Evolutionary conservation across 1,284 basidiomycete species (phyloP).

Genomic region (Neolentinus lepideus): DNA sequence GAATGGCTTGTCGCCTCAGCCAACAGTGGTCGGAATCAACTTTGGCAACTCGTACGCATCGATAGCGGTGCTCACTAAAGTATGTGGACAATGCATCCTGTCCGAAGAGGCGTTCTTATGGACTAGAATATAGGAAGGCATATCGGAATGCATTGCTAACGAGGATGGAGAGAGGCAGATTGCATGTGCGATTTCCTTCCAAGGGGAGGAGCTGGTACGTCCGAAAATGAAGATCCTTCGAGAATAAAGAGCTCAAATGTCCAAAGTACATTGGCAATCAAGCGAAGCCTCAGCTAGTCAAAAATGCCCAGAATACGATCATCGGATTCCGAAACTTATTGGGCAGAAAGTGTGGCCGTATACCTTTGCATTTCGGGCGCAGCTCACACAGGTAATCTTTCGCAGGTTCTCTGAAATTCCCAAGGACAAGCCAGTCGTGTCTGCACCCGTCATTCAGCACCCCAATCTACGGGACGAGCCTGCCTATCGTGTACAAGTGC

Average conservation of each 20-base stretch:
- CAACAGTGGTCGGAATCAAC: conserved; percentile 87
- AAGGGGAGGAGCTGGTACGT: conserved; percentile 83
- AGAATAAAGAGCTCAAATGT: neutral
- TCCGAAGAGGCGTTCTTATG: conserved; percentile 2
- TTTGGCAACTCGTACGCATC: conserved; percentile 95
- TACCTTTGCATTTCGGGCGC: neutral
- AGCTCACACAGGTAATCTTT: neutral
- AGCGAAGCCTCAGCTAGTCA: conserved; percentile 91
- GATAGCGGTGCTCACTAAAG: conserved; percentile 95
- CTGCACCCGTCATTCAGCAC: conserved; percentile 70
- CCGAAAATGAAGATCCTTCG: neutral
- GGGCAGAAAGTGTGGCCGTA: conserved; percentile 70
- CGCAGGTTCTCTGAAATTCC: conserved; percentile 69
- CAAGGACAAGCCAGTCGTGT: conserved; percentile 42
- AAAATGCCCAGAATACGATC: conserved; percentile 94
- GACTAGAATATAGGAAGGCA: conserved; percentile 57
- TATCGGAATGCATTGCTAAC: conserved; percentile 93
- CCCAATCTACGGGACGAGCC: conserved; percentile 68
- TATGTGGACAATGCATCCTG: conserved; percentile 25
- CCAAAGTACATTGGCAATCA: conserved; percentile 92
- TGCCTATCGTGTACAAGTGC: conserved; percentile 82
- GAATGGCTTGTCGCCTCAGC: conserved; percentile 26
- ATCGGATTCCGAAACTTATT: conserved; percentile 91
- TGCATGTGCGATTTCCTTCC: conserved; percentile 90
- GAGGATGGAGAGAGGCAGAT: conserved; percentile 99